Percentiles rank a stretch among this genome's conserved stretches.
Conservation (phyloP, 2,329 filamentous ascomycete genomes). For the Plenodomus lindquistii region DNA sequence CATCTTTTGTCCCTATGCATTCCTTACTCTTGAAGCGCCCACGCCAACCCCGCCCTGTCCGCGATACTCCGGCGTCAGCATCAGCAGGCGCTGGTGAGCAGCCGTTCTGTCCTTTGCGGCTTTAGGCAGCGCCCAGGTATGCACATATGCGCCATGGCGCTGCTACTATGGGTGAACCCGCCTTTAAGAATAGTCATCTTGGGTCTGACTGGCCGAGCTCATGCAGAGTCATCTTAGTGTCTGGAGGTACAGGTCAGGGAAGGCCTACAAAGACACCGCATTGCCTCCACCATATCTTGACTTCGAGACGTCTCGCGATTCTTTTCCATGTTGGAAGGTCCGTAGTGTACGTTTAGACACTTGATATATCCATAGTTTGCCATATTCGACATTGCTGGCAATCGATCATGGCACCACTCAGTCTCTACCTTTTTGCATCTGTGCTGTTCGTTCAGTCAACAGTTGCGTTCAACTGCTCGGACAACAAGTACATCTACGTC, state of each 20-base stretch:
- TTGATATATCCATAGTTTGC: conserved; percentile 28
- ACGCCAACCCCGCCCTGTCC: conserved; percentile 23
- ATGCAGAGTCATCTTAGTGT: conserved; percentile 29
- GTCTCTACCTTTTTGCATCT: conserved; percentile 32
- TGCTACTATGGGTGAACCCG: conserved; percentile 15
- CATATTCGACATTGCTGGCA: conserved; percentile 29
- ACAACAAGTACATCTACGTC: conserved; percentile 46
- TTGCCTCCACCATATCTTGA: conserved; percentile 24
- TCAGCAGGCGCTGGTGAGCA: conserved; percentile 36
- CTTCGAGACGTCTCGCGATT: conserved; percentile 29
- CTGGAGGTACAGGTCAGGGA: conserved; percentile 18
- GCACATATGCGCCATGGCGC: conserved; percentile 23
- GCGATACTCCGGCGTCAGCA: conserved; percentile 21
- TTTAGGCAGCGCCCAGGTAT: conserved; percentile 26
- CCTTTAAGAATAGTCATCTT: conserved; percentile 33
- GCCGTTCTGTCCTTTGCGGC: conserved; percentile 24
- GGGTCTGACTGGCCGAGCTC: conserved; percentile 29
- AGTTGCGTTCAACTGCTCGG: conserved; percentile 44
- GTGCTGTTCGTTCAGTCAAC: conserved; percentile 44
- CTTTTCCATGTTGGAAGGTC: conserved; percentile 16
- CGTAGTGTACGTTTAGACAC: conserved; percentile 6
- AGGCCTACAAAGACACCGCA: conserved; percentile 41
- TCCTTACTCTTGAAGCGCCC: conserved; percentile 32
- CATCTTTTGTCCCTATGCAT: conserved; percentile 23
- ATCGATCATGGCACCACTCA: conserved; percentile 33